Conservation (phyloP, 1,284 basidiomycete genomes). For the Puccinia brachypodii region DNA sequence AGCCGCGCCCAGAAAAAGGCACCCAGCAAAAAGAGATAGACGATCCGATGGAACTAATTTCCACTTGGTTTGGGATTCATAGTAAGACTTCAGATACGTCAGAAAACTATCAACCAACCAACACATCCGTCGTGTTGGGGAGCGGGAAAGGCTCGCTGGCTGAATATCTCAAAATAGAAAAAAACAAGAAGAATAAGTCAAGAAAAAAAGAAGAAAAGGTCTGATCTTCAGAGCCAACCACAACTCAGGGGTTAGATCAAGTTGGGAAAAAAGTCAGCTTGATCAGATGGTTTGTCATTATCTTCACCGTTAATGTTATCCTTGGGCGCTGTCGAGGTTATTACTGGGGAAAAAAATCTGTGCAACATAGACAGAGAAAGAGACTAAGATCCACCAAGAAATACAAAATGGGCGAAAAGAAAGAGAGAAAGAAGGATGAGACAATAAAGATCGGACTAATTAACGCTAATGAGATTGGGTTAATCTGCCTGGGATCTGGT, state of each 20-base stretch:
- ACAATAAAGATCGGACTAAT: slow-evolving; percentile 1
- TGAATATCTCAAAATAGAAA: slow-evolving; percentile 32
- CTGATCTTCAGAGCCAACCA: slow-evolving; percentile 36
- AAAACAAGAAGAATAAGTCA: not conserved
- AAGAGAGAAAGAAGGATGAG: not conserved
- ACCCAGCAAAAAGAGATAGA: not conserved
- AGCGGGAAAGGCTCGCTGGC: not conserved
- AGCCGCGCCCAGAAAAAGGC: not conserved
- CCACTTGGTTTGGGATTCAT: slow-evolving; percentile 9
- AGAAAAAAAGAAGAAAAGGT: slow-evolving; percentile 2
- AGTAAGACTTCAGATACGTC: slow-evolving; percentile 18
- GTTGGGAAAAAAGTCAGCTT: slow-evolving; percentile 25
- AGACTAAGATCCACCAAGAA: slow-evolving; percentile 13
- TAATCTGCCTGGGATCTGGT: slow-evolving; percentile 21
- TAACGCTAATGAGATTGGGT: slow-evolving; percentile 15
- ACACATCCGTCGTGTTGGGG: slow-evolving; percentile 28
- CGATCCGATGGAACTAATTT: slow-evolving; percentile 12
- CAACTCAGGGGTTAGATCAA: slow-evolving; percentile 35
- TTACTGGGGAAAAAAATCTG: not conserved
- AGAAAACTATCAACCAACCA: slow-evolving; percentile 14
- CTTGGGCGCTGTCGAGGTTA: slow-evolving; percentile 15
- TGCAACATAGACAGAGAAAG: too few relatives aligned
- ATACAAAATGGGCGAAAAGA: not conserved
- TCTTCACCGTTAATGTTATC: slow-evolving; percentile 33
- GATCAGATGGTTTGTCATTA: slow-evolving; percentile 38